Base-by-base conservation (phyloP, 768 basidiomycete species). In the Termitomyces sp. region DNA sequence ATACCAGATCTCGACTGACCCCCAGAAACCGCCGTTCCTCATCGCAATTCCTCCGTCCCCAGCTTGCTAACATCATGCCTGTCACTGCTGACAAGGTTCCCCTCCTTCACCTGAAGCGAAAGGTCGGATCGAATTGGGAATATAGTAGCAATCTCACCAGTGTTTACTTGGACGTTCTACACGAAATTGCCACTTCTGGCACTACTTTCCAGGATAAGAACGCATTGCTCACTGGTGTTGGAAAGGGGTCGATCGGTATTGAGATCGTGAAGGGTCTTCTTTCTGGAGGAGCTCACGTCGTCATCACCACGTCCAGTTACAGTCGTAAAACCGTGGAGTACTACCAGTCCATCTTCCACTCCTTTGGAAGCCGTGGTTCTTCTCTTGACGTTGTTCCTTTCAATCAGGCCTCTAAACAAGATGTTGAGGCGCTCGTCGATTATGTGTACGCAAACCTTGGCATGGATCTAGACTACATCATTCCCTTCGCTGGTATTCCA, bases 151-250 rank as follows among this genome's bases (percentile, higher is more conserved):
- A 98, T 73, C 78, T 99, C 53, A 98, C 96, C 10, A 84, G 91
- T 53, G 90, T 92, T 23, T 98, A 99, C 72, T 84, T 99, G 61
- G 97, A 99, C 66, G 89, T 99, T 63, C 79, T 99, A 35, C 92
- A 95, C 68, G 97, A 99, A 73, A 98, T 99, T 64, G 97, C 97
- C 5, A 98, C 97, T 0, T 94, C 96, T 5, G 97, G 97, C 12
- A 98, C 95, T 1, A 95, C 94, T 1, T 99, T 98, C 82, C 91
- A 96, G 72, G 96, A 95, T 78, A 99, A 98, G 82, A 98, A 98
- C 66, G 97, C 97, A 2, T 82, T 99, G 17, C 80, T 98, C 31
- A 99, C 97, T 35, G 97, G 97, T 66, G 97, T 98, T 52, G 97
- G 97, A 50, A 96, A 94, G 68, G 96, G 94, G 12, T 97, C 94